phyloP scores from a whole-genome alignment of 1,139 yeast species.

The Magnusiomyces sp. region DNA sequence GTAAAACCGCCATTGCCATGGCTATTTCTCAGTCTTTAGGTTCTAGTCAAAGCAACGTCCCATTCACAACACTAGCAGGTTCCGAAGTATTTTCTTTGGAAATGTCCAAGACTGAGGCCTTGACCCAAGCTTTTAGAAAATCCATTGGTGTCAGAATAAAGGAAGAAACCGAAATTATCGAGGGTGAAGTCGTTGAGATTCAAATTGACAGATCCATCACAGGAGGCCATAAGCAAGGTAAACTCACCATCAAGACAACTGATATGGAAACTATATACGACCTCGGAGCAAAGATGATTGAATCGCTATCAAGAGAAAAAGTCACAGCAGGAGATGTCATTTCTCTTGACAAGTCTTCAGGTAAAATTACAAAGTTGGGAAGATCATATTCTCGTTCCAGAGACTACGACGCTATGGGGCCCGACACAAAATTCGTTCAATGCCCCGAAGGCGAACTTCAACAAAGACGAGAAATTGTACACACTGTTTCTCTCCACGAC shows the following conservation, averaged over 20 bases:
- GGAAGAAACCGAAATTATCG: slow-evolving; percentile 94
- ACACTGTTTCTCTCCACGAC: slow-evolving; percentile 93
- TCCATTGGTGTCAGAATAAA: slow-evolving; percentile 92
- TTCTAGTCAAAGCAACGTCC: slow-evolving; percentile 79
- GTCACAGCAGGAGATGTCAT: slow-evolving; percentile 97
- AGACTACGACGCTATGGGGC: slow-evolving; percentile 99
- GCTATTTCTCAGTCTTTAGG: slow-evolving; percentile 90
- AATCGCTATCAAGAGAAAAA: slow-evolving; percentile 88
- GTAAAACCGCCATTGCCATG: slow-evolving; percentile 98
- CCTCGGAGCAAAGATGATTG: slow-evolving; percentile 95
- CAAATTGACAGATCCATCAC: slow-evolving; percentile 94
- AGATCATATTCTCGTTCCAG: slow-evolving; percentile 92
- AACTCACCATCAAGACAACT: slow-evolving; percentile 92
- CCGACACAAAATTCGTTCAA: slow-evolving; percentile 94
- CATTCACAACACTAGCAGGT: slow-evolving; percentile 92
- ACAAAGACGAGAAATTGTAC: slow-evolving; percentile 89
- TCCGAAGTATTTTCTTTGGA: slow-evolving; percentile 90
- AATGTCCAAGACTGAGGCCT: slow-evolving; percentile 86
- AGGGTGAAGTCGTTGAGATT: slow-evolving; percentile 98
- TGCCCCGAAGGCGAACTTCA: slow-evolving; percentile 99
- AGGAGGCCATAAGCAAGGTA: slow-evolving; percentile 98
- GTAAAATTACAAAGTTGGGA: slow-evolving; percentile 89
- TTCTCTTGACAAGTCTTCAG: slow-evolving; percentile 91
- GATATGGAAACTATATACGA: slow-evolving; percentile 99
- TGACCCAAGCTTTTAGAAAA: slow-evolving; percentile 92